These are phyloP conservation scores for Mortierella sp. DNA, from an alignment of 371 early-diverging fungal species.

Conservation along the genomic window DNA sequence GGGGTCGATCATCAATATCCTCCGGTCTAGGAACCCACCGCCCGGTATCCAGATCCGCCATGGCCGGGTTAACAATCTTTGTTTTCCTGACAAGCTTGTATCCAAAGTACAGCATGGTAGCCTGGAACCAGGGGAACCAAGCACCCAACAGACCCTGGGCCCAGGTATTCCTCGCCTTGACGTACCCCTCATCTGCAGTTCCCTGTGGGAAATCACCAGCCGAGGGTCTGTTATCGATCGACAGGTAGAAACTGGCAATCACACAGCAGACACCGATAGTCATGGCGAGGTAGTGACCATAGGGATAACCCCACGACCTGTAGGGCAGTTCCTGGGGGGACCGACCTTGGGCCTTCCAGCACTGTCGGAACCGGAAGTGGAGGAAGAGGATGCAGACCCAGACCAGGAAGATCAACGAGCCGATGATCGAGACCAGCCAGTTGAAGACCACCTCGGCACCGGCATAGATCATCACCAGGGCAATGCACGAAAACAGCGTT, in stretches of 20 bases:
- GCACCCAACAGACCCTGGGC: slow-evolving; percentile 58
- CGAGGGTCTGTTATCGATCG: slow-evolving; percentile 37
- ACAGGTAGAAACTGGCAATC: slow-evolving; percentile 56
- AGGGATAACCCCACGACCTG: slow-evolving; percentile 75
- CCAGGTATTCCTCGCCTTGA: slow-evolving; percentile 21
- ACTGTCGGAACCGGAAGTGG: slow-evolving; percentile 88
- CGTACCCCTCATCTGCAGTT: slow-evolving; percentile 10
- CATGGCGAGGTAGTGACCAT: slow-evolving; percentile 71
- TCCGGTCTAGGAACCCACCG: slow-evolving; percentile 23
- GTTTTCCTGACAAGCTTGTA: slow-evolving; percentile 62
- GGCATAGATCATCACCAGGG: slow-evolving; percentile 66
- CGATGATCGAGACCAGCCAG: slow-evolving; percentile 81
- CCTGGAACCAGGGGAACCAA: slow-evolving; percentile 66
- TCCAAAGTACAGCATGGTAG: slow-evolving; percentile 60
- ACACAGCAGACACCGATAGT: slow-evolving; percentile 70
- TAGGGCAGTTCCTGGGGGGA: slow-evolving; percentile 78
- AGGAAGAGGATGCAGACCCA: slow-evolving; percentile 84
- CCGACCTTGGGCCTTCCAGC: slow-evolving; percentile 78
- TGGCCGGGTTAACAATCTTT: slow-evolving; percentile 65
- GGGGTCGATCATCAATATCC: slow-evolving; percentile 11
- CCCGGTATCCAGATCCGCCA: slow-evolving; percentile 65
- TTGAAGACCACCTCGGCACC: slow-evolving; percentile 71
- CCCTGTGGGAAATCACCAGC: slow-evolving; percentile 31
- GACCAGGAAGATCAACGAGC: slow-evolving; percentile 81
- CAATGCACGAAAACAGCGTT: slow-evolving; percentile 68